Base-by-base conservation (phyloP, 371 early-diverging fungal genomes). In the Lichtheimia ornata region DNA sequence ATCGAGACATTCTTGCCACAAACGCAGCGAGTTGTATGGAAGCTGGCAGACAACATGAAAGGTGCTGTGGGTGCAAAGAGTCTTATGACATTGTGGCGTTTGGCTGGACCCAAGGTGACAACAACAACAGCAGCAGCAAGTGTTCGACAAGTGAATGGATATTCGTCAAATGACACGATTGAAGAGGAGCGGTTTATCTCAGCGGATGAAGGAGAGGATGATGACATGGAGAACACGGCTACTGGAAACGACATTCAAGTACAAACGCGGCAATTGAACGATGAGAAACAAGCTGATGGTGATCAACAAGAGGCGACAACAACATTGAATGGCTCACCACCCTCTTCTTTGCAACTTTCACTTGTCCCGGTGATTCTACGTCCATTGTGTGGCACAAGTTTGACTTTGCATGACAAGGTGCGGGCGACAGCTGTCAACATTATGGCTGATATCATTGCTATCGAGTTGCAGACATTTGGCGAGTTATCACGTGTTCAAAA, bases 371-470 rank as follows among this genome's bases (percentile, higher is more conserved):
- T 72, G n/a, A 70, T 91, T 40, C 64, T 91, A 13, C 83, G 87
- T 11, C 83, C 83, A 5, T 66, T 89, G 35, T 80, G 87, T 63
- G 81, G 85, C 61, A 71, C 87, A 41, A 77, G 85, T 15, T 62
- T 89, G 64, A 84, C 86, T 4, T 68, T 79, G 13, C 87, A 90
- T 66, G 84, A 84, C 43, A 74, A 76, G 24, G 73, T 88, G 5
- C 79, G 87, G 28, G 56, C 67, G 11, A 73, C 83, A 27, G 85
- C 88, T 1, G 62, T 84, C 12, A 67, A 74, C 5, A 71, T 90
- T 4, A 70, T 91, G 40, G 86, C 84, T 43, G 84, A 84, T 69
- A 84, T 88, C 51, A 80, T 89, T 28, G 67, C 83, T n/a, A 79
- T 82, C 44, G 89, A 91, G 58, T 78, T 83, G 28, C 73, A 76